A percentile compares a stretch with the other conserved stretches of the same genome.
These are phyloP conservation scores for Ophiostoma ulmi DNA, from an alignment of 2,329 filamentous ascomycete species.

Conservation along the genomic window DNA sequence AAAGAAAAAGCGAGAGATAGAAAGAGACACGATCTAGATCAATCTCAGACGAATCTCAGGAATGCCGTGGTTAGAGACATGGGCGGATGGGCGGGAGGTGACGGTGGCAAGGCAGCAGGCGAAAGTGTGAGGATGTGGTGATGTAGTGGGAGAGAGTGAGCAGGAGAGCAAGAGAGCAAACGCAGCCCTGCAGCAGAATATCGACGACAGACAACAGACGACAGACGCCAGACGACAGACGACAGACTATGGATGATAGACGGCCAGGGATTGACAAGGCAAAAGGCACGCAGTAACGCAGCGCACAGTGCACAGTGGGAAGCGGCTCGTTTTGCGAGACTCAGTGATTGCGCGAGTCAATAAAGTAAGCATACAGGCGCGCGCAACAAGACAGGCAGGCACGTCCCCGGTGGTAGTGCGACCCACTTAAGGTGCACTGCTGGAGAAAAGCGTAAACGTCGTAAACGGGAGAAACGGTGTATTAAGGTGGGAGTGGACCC, in stretches of 20 bases:
- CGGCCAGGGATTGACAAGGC: neutral
- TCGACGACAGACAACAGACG: neutral
- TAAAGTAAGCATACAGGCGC: neutral
- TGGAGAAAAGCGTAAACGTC: neutral
- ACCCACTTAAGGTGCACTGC: slow-evolving; percentile 11
- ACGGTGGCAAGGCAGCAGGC: neutral
- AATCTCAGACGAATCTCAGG: neutral
- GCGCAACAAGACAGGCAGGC: neutral
- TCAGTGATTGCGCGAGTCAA: slow-evolving; percentile 1
- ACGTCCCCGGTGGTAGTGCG: neutral
- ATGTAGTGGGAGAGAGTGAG: neutral
- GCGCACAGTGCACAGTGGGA: neutral
- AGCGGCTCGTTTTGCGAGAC: neutral
- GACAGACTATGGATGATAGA: neutral
- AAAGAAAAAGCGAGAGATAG: neutral
- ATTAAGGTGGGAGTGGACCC: neutral
- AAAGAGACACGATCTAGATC: neutral
- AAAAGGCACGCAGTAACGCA: slow-evolving; percentile 3
- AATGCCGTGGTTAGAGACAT: neutral
- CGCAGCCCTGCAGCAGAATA: neutral
- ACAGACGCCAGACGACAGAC: neutral
- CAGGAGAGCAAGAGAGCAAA: neutral
- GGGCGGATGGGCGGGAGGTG: neutral
- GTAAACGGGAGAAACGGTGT: neutral
- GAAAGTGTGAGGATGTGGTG: neutral